Evolutionary conservation across 371 early-diverging fungal species (phyloP).

Genomic region (Funneliformis caledonium): DNA sequence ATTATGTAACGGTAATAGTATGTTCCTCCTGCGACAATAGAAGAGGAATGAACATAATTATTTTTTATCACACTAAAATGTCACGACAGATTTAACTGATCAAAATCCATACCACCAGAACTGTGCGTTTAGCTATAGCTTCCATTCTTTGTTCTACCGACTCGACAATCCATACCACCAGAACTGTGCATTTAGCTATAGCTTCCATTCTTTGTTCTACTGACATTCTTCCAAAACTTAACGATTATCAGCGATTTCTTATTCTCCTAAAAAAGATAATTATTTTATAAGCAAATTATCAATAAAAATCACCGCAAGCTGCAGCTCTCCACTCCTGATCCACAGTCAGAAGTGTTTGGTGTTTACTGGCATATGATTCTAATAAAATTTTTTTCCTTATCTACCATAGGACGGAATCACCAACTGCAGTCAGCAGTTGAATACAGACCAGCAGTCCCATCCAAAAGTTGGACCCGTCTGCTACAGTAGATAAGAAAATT

Average conservation of each 20-base stretch:
- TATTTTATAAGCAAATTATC: constrained; percentile 7
- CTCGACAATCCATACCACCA: constrained; percentile 27
- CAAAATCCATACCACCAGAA: constrained; percentile 24
- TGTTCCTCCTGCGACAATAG: constrained; percentile 30
- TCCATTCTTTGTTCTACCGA: constrained; percentile 32
- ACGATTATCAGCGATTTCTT: constrained; percentile 31
- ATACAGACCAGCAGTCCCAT: constrained; percentile 35
- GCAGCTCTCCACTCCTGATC: constrained; percentile 11
- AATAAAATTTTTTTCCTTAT: constrained; percentile 19
- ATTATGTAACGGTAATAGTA: constrained; percentile 25
- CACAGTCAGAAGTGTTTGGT: constrained; percentile 24
- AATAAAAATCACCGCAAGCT: constrained; percentile 5
- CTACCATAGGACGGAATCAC: constrained; percentile 25
- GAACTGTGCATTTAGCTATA: constrained; percentile 16
- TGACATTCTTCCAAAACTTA: constrained; percentile 36
- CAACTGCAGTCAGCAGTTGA: constrained; percentile 33
- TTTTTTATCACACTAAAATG: constrained; percentile 26
- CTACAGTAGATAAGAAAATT: constrained; percentile 23
- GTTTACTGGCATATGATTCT: not conserved
- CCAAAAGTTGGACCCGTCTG: constrained; percentile 29
- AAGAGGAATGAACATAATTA: not conserved
- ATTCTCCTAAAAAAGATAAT: constrained; percentile 23
- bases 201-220: constrained; percentile 30
- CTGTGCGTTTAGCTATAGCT: constrained; percentile 15
- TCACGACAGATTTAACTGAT: constrained; percentile 20